phyloP scores from a whole-genome alignment of 139 green algal species.

The Eudorina sp. region DNA sequence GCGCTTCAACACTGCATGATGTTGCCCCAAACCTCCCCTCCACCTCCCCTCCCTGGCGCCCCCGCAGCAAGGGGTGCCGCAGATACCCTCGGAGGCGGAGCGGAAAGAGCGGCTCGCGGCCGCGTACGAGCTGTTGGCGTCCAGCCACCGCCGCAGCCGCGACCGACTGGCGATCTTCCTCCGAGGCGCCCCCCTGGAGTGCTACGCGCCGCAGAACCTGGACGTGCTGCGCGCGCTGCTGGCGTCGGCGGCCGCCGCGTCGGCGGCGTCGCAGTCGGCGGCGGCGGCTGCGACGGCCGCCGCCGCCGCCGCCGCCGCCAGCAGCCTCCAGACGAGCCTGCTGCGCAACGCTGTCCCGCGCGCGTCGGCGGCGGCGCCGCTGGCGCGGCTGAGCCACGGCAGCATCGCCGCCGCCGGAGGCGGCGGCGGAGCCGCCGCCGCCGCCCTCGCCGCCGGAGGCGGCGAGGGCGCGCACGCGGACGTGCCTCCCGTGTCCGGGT shows the following conservation, averaged over 20 bases:
- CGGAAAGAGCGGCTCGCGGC: constrained; percentile 22
- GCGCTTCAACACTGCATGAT: too few relatives aligned
- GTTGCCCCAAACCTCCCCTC: too few relatives aligned
- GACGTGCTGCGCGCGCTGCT: constrained; percentile 33
- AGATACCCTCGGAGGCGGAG: constrained; percentile 17
- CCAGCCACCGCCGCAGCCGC: neutral
- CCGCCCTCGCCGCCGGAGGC: neutral
- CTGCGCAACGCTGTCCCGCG: neutral
- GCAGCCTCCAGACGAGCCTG: neutral
- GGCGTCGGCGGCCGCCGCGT: neutral
- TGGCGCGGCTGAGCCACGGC: constrained; percentile 1
- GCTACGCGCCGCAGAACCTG: constrained; percentile 41
- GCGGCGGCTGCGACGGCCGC: neutral
- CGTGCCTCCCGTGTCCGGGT: neutral
- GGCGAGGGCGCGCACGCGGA: neutral
- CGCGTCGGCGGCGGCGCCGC: neutral
- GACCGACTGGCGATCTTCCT: neutral
- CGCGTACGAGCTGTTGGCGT: neutral
- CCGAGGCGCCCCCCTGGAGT: constrained; percentile 12
- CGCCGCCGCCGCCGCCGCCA: neutral
- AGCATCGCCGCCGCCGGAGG: neutral
- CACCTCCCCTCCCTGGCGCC: neutral
- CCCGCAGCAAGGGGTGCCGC: constrained; percentile 14
- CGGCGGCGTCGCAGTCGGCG: neutral
- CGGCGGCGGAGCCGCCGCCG: neutral